Evolutionary conservation across 129 eudicot genomes (phyloP).

Genomic region (Silybum marianum): DNA sequence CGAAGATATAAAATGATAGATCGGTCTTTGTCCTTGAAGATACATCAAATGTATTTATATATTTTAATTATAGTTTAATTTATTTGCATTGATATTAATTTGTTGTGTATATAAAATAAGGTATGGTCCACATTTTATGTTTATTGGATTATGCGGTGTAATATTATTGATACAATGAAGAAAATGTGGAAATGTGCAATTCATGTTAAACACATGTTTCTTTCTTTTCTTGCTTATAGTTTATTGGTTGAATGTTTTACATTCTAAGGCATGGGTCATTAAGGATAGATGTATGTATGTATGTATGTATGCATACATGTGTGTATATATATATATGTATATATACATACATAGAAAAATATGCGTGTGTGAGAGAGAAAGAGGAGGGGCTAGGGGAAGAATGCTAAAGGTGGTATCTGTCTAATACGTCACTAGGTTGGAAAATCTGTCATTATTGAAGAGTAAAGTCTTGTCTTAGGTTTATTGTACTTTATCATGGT

Average conservation of each 20-base stretch:
- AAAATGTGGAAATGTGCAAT: background rate
- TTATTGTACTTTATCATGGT: background rate
- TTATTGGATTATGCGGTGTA: background rate
- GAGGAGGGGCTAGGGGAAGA: no score
- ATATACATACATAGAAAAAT: no score
- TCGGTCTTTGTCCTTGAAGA: background rate
- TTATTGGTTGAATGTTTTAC: background rate
- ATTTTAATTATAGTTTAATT: background rate
- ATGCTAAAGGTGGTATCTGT: no score
- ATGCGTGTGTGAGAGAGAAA: no score
- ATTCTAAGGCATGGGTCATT: background rate
- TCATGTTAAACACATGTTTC: slow-evolving; percentile 21
- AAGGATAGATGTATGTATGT: no score
- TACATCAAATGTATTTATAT: slow-evolving; percentile 7
- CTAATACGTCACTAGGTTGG: no score
- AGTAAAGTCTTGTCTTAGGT: no score
- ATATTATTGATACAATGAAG: background rate
- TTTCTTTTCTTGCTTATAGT: slow-evolving; percentile 12
- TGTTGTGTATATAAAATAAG: slow-evolving; percentile 7
- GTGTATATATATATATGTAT: no score
- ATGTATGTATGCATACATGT: no score
- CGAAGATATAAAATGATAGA: background rate
- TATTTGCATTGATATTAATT: background rate
- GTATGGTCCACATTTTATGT: slow-evolving; percentile 7
- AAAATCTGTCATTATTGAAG: no score